Conservation (phyloP, 148 eudicot species). For the Heliamphora exappendiculata region DNA sequence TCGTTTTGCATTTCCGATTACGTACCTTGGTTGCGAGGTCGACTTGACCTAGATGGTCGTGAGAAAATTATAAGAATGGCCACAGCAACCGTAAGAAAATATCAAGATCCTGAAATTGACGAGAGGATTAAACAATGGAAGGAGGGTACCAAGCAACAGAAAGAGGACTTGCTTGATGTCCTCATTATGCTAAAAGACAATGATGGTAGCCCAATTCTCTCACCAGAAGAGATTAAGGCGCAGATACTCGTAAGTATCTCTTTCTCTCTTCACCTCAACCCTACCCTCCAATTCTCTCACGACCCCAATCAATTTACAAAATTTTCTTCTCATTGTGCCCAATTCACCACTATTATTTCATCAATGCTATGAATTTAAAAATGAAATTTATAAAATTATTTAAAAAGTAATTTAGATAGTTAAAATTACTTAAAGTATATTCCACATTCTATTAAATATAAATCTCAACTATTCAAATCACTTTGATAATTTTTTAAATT, state of each 20-base stretch:
- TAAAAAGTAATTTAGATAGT: no score
- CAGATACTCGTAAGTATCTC: conserved; percentile 11
- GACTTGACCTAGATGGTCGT: conserved; percentile 11
- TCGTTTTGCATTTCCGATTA: conserved; percentile 11
- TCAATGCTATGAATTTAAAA: no score
- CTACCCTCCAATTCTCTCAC: no score
- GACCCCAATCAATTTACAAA: no score
- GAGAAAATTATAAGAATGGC: neutral
- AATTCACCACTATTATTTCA: no score
- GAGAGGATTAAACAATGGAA: conserved; percentile 13
- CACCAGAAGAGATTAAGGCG: conserved; percentile 12
- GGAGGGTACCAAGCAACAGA: neutral
- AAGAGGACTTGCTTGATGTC: conserved; percentile 17
- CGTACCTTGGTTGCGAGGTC: neutral
- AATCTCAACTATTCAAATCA: no score
- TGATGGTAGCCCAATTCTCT: neutral
- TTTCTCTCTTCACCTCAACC: neutral
- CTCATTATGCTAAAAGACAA: conserved; percentile 6
- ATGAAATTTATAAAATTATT: no score
- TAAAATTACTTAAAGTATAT: no score
- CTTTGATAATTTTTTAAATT: no score
- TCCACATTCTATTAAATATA: no score
- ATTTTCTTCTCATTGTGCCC: no score
- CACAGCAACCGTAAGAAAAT: neutral
- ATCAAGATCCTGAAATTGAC: conserved; percentile 7